These are phyloP conservation scores for Silene conica DNA, from an alignment of 148 eudicot species.

Conservation along the genomic window DNA sequence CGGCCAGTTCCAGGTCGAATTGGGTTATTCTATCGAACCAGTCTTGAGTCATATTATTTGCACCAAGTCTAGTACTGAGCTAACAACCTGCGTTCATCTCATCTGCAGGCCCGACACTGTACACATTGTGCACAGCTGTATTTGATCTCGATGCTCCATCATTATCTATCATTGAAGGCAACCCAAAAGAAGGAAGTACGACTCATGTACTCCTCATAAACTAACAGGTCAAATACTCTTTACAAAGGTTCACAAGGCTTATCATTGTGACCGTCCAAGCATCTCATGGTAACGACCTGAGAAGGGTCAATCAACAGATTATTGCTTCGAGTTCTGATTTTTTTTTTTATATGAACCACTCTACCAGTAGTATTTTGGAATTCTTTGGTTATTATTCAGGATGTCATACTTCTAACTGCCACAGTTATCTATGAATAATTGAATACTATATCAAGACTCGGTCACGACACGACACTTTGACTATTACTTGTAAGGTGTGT, in stretches of 20 bases:
- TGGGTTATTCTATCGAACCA: too few relatives aligned
- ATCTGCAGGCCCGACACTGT: constrained; percentile 59
- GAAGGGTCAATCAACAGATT: not conserved
- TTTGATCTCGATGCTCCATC: constrained; percentile 57
- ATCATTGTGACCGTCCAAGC: constrained; percentile 67
- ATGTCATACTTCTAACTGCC: too few relatives aligned
- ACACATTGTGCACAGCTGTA: constrained; percentile 71
- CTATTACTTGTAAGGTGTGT: too few relatives aligned
- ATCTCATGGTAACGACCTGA: constrained; percentile 63
- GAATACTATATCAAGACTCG: too few relatives aligned
- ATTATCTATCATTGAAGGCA: constrained; percentile 54
- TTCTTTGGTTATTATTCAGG: too few relatives aligned
- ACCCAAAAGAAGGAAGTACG: constrained; percentile 45
- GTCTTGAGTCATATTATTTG: not conserved
- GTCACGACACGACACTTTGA: too few relatives aligned
- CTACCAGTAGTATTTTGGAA: not conserved
- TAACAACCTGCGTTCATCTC: not conserved
- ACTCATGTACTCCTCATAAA: constrained; percentile 37
- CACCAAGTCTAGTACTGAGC: not conserved
- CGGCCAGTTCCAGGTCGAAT: too few relatives aligned
- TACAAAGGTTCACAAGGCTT: constrained; percentile 55
- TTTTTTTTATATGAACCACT: too few relatives aligned
- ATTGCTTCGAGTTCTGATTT: not conserved
- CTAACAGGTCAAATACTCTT: constrained; percentile 12
- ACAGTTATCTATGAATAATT: too few relatives aligned